Conservation (phyloP, 2,329 filamentous ascomycete genomes). For the Fusarium floridanum region DNA sequence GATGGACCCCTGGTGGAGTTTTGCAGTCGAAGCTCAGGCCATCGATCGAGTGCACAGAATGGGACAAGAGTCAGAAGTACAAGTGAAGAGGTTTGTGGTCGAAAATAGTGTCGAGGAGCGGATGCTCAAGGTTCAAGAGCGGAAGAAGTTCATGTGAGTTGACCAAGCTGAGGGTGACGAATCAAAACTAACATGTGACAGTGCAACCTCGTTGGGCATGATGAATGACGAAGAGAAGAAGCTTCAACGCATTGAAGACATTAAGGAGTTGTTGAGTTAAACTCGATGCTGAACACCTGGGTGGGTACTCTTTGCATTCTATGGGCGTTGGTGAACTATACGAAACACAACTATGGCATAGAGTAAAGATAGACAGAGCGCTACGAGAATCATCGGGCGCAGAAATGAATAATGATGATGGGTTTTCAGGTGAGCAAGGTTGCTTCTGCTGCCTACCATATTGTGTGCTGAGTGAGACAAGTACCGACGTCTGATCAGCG, state of each 20-base stretch:
- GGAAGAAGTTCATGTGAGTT: constrained; percentile 95
- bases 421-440: constrained; percentile 15
- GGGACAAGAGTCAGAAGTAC: constrained; percentile 89
- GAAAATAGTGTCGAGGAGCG: constrained; percentile 93
- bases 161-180: not conserved
- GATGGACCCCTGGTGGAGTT: constrained; percentile 99
- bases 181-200: constrained; percentile 53
- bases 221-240: constrained; percentile 96
- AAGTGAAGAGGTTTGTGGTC: constrained; percentile 89
- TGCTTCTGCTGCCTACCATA: constrained; percentile 23
- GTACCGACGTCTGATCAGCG: constrained; percentile 30
- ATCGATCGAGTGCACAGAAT: constrained; percentile 98
- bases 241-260: constrained; percentile 90
- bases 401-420: constrained; percentile 23
- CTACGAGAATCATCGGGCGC: constrained; percentile 14
- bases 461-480: constrained; percentile 17
- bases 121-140: constrained; percentile 92
- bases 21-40: constrained; percentile 94
- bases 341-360: constrained; percentile 24
- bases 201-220: constrained; percentile 94
- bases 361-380: constrained; percentile 12
- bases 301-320: constrained; percentile 19
- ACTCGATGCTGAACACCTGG: not conserved
- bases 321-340: constrained; percentile 31
- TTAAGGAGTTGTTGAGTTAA: constrained; percentile 86